These are phyloP conservation scores for Neonectria ditissima DNA, from an alignment of 2,329 filamentous ascomycete species.

Conservation along the genomic window DNA sequence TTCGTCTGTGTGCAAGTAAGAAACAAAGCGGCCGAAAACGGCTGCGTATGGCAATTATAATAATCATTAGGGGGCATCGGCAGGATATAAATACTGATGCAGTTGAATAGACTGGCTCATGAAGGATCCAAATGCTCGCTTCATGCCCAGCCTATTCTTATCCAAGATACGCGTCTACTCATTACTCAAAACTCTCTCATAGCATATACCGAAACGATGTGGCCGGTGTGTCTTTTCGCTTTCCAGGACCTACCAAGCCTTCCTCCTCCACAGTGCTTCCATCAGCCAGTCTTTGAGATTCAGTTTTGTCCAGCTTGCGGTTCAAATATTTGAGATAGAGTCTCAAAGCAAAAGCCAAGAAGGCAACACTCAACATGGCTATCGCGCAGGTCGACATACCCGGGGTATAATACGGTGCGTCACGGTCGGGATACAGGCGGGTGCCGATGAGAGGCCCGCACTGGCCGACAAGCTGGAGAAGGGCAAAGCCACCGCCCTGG, in stretches of 20 bases:
- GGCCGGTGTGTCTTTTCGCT: constrained; percentile 34
- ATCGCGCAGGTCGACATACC: constrained; percentile 73
- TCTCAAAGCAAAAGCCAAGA: constrained; percentile 66
- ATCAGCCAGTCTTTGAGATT: constrained; percentile 39
- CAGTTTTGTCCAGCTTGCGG: constrained; percentile 53
- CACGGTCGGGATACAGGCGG: constrained; percentile 70
- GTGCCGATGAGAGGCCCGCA: constrained; percentile 80
- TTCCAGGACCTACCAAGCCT: constrained; percentile 52
- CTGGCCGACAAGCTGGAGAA: constrained; percentile 86
- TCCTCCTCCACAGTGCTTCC: constrained; percentile 52
- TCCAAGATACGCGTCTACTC: background rate
- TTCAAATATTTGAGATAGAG: constrained; percentile 66
- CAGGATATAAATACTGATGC: constrained; percentile 26
- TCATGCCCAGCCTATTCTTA: constrained; percentile 5
- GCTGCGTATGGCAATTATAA: constrained; percentile 8
- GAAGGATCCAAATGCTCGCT: constrained; percentile 3
- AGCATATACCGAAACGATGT: constrained; percentile 61
- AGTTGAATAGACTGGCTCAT: constrained; percentile 25
- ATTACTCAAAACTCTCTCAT: constrained; percentile 40
- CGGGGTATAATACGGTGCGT: constrained; percentile 70
- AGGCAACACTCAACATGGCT: constrained; percentile 72
- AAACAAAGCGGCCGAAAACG: background rate
- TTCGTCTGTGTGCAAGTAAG: constrained; percentile 4
- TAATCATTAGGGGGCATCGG: constrained; percentile 28
- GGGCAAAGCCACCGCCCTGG: constrained; percentile 80